Percentiles rank a stretch among this genome's conserved stretches.
phyloP scores from a whole-genome alignment of 805 yeast genomes.

The Schwanniomyces yamadae region DNA sequence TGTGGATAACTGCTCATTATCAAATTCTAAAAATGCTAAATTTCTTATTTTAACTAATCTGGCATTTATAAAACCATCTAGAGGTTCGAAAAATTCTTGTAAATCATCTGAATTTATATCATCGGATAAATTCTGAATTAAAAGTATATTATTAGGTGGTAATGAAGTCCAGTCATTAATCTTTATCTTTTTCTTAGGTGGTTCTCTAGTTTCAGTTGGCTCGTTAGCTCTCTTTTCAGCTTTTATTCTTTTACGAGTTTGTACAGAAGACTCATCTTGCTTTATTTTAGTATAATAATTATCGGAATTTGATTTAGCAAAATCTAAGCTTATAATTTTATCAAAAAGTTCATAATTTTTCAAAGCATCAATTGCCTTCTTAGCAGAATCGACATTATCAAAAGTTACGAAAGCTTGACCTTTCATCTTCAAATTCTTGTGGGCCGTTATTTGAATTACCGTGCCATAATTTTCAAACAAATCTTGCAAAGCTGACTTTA shows the following conservation, averaged over 20 bases:
- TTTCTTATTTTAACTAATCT: constrained; percentile 65
- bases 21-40: constrained; percentile 82
- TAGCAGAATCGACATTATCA: constrained; percentile 40
- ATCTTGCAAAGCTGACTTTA: constrained; percentile 43
- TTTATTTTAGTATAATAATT: constrained; percentile 12
- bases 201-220: constrained; percentile 4
- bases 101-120: constrained; percentile 36
- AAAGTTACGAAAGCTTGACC: constrained; percentile 84
- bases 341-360: constrained; percentile 45
- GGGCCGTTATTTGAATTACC: constrained; percentile 52
- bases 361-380: constrained; percentile 42
- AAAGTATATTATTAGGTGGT: constrained; percentile 70
- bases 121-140: constrained; percentile 63
- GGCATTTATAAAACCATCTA: constrained; percentile 62
- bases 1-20: constrained; percentile 51
- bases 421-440: constrained; percentile 59
- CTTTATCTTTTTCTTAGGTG: constrained; percentile 15
- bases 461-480: constrained; percentile 48
- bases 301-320: constrained; percentile 49
- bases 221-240: constrained; percentile 13
- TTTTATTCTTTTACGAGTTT: constrained; percentile 11
- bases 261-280: constrained; percentile 20
- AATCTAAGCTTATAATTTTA: constrained; percentile 46
- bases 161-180: constrained; percentile 24
- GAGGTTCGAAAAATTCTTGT: constrained; percentile 44